Conservation (phyloP, 108 stramenopile genomes). For the Skeletonema marinoi region DNA sequence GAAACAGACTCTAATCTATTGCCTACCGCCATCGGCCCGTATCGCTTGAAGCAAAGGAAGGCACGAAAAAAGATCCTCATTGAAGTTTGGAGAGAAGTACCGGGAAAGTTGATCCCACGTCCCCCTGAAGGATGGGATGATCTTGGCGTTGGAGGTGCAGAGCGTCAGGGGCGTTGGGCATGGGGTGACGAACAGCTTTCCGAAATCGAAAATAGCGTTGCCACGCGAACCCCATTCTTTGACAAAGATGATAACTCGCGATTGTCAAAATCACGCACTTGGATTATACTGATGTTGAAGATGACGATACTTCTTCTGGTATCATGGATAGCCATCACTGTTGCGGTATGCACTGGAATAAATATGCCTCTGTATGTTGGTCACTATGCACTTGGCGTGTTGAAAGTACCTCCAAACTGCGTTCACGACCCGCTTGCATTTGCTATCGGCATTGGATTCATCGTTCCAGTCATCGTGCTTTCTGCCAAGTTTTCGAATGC, state of each 20-base stretch:
- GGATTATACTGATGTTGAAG: slow-evolving; percentile 38
- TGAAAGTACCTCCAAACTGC: slow-evolving; percentile 60
- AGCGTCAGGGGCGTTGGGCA: slow-evolving; percentile 86
- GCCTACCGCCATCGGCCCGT: slow-evolving; percentile 74
- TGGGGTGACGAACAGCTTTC: slow-evolving; percentile 79
- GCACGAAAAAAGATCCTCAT: slow-evolving; percentile 27
- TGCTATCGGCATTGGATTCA: slow-evolving; percentile 56
- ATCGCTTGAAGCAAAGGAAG: slow-evolving; percentile 52
- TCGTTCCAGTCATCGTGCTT: slow-evolving; percentile 48
- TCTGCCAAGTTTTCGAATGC: slow-evolving; percentile 28
- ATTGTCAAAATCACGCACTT: background rate
- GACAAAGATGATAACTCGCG: slow-evolving; percentile 12
- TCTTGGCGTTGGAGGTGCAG: slow-evolving; percentile 81
- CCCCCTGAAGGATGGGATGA: slow-evolving; percentile 94
- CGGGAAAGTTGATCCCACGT: slow-evolving; percentile 67
- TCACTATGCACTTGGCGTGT: slow-evolving; percentile 47
- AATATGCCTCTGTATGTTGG: slow-evolving; percentile 63
- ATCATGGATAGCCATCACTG: slow-evolving; percentile 71
- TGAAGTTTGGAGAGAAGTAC: slow-evolving; percentile 71
- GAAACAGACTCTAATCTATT: slow-evolving; percentile 38
- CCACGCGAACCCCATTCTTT: slow-evolving; percentile 64
- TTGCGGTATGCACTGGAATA: slow-evolving; percentile 39
- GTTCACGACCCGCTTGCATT: slow-evolving; percentile 83
- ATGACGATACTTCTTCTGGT: slow-evolving; percentile 51
- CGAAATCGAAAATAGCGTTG: slow-evolving; percentile 72